Base-by-base conservation (phyloP, 306 rosid species). In the Albizia julibrissin region DNA sequence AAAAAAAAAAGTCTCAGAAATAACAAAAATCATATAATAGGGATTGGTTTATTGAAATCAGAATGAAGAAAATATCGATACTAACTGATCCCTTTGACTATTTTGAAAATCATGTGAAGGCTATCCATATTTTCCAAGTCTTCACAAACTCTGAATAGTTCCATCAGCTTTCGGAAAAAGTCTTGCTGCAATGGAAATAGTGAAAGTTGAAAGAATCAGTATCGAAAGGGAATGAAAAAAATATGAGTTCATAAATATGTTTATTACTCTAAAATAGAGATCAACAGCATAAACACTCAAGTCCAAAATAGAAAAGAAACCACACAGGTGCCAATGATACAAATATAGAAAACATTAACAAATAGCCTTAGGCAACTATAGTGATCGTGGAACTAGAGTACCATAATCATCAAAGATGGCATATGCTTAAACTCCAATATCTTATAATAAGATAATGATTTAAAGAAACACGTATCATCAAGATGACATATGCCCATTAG, bases 31-130 rank as follows among this genome's bases (percentile, higher is more conserved):
- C 66, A 81, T 40, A 75, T 26, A 34, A 61, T 16, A n/a, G 26
- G 49, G 46, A 27, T 44, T 22, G 58, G 22, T 49, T 83, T 10
- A 26, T 5, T 26, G 22, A 29, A 65, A 86, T 18, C n/a, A 84
- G 84, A 67, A 72, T 8, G 56, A 56, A 72, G 78, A 29, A 52
- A 58, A 80, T 84, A 49, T 59, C 80, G 84, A 79, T 86, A 90
- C 97, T 94, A 80, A 94, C 98, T 83, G 88, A 92, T 94, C 85
- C 98, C 97, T 84, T 90, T 88, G 87, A 90, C 90, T 84, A 94
- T 94, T 92, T 92, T 94, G 90, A 83, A 92, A 85, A 94, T 85
- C 94, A 91, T 90, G 88, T 91, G 97, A 76, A 94, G 97, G 85
- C 91, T 91, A 71, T 94, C 97, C 79, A 90, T 77, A 86, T 94